Percentiles rank a stretch among this genome's conserved stretches.
phyloP scores from a whole-genome alignment of 2,329 filamentous ascomycete species.

The Fusarium dimerum region DNA sequence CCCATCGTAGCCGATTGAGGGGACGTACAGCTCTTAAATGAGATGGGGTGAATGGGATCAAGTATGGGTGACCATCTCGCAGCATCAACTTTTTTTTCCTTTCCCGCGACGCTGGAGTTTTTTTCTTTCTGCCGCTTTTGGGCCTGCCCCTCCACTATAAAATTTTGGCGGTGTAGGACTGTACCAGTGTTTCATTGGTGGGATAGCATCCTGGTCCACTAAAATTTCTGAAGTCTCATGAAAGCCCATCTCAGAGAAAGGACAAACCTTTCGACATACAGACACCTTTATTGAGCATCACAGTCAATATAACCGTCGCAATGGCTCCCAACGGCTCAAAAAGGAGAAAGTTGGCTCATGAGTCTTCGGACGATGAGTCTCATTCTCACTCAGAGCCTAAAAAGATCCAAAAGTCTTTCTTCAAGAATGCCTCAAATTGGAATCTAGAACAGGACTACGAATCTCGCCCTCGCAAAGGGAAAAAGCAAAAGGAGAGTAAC shows the following conservation, averaged over 20 bases:
- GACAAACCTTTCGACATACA: slow-evolving; percentile 20
- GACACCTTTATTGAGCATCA: slow-evolving; percentile 8
- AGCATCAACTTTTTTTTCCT: background rate
- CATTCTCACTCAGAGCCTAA: slow-evolving; percentile 34
- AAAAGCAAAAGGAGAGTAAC: slow-evolving; percentile 72
- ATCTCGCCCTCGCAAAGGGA: slow-evolving; percentile 73
- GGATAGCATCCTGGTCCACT: background rate
- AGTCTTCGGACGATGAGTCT: slow-evolving; percentile 47
- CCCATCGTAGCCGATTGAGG: slow-evolving; percentile 29
- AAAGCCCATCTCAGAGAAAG: slow-evolving; percentile 16
- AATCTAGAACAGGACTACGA: slow-evolving; percentile 93
- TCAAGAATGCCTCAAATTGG: slow-evolving; percentile 78
- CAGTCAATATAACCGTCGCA: slow-evolving; percentile 8
- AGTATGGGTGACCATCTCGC: too few relatives aligned
- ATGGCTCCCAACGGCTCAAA: slow-evolving; percentile 56
- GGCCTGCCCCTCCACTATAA: background rate
- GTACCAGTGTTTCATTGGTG: background rate
- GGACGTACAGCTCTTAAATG: too few relatives aligned
- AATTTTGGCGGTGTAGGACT: slow-evolving; percentile 38
- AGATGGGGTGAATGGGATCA: too few relatives aligned
- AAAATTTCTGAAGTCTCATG: slow-evolving; percentile 16
- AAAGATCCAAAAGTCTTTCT: slow-evolving; percentile 63
- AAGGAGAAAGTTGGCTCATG: slow-evolving; percentile 59
- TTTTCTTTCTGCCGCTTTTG: background rate
- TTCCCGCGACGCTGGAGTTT: slow-evolving; percentile 4